Conservation (phyloP, 2,329 filamentous ascomycete species). For the Dothidotthia symphoricarpi region DNA sequence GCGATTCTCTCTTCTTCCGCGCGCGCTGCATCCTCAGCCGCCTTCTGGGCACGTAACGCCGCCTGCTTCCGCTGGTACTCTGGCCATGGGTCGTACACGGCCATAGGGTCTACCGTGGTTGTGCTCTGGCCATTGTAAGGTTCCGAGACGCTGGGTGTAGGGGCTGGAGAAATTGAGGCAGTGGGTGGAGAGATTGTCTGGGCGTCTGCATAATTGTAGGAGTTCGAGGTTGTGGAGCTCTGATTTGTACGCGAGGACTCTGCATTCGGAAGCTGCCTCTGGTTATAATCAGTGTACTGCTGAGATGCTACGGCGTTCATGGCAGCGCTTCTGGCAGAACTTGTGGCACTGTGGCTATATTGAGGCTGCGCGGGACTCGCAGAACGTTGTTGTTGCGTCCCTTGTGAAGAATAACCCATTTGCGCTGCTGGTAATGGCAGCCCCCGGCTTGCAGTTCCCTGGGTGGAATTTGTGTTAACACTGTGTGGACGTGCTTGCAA, state of each 20-base stretch:
- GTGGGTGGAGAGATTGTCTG: constrained; percentile 10
- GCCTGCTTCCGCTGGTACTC: constrained; percentile 48
- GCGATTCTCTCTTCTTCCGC: constrained; percentile 36
- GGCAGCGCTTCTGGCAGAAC: constrained; percentile 8
- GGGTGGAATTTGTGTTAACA: constrained; percentile 25
- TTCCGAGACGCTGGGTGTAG: constrained; percentile 18
- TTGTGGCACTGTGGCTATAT: constrained; percentile 16
- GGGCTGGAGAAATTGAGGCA: constrained; percentile 15
- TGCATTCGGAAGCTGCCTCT: constrained; percentile 22
- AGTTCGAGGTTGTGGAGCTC: constrained; percentile 12
- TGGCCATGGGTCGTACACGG: constrained; percentile 55
- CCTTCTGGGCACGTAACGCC: constrained; percentile 33
- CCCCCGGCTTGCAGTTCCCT: constrained; percentile 15
- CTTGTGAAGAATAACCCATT: constrained; percentile 28
- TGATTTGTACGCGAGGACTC: constrained; percentile 17
- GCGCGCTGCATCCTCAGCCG: constrained; percentile 32
- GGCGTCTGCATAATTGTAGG: constrained; percentile 22
- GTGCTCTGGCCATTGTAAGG: constrained; percentile 28
- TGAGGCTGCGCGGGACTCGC: constrained; percentile 30
- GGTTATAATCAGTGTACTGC: constrained; percentile 24
- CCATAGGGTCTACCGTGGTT: constrained; percentile 53
- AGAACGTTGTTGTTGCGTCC: constrained; percentile 27
- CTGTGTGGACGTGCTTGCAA: constrained; percentile 28
- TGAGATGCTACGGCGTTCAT: constrained; percentile 13
- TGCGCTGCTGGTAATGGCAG: constrained; percentile 25